Evolutionary conservation across 2,329 filamentous ascomycete species (phyloP), one percentile per base, ranked within the genome.

Genomic region (Zelopaecilomyces penicillatus): DNA sequence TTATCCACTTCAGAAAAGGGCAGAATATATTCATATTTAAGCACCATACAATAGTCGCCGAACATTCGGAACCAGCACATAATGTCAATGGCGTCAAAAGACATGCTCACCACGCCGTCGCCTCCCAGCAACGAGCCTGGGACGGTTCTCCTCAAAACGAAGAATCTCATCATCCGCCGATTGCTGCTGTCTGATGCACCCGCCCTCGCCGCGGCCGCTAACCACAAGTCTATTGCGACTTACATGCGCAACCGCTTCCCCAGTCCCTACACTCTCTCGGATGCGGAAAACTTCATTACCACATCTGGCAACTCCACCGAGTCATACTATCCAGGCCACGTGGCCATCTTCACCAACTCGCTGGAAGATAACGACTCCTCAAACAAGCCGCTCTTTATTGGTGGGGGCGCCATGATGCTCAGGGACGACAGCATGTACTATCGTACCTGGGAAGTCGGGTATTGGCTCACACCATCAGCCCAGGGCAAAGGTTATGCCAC

Each of bases 401-500:
- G 74, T 39, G 57, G 55, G 42, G 58, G 74, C 7, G 67, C 70
- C 31, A 51, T 75, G 30, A 60, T 57, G 34, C 48, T 58, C 4
- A 47, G 57, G 8, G 49, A 51, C 10, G 66, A 70, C 40, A 19
- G 19, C 19, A 58, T 69, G 48, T 63, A 71, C 45, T 63, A 60
- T 47, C 60, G 63, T 39, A 69, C 65, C 4, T 64, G 65, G 54
- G 71, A 75, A 59, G 8, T 76, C 1, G 73, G 72, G 5, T 77
- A 76, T 59, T 75, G 68, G 66, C 32, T 72, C 19, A 66, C 60
- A 1, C 59, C 57, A 35, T 51, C 57, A 4, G 55, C 61, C 39
- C 72, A 71, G 73, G 70, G 73, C 0, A 62, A 60, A 19, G 74
- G 74, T 1, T 63, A 71, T 43, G 65, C 61, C 41, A 67, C 61